Conservation (phyloP, 345 rosid species). For the Corchorus olitorius region DNA sequence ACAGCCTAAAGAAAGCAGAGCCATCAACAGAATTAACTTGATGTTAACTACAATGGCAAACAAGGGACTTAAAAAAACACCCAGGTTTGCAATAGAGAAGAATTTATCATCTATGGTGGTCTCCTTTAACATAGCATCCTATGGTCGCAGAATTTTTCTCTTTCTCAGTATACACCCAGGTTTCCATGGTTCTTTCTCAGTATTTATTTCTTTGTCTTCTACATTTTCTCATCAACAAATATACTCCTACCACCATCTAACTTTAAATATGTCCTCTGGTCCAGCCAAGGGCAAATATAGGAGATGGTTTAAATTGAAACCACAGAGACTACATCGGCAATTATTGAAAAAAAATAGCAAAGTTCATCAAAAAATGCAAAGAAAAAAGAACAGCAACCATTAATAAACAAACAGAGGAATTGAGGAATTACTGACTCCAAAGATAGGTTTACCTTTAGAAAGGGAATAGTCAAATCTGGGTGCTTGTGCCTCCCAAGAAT, state of each 20-base stretch:
- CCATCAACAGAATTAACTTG: neutral
- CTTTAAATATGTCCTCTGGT: neutral
- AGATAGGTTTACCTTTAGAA: constrained; percentile 66
- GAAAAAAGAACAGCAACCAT: neutral
- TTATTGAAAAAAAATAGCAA: neutral
- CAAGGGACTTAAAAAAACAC: neutral
- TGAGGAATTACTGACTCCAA: neutral
- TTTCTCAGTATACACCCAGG: too few relatives aligned
- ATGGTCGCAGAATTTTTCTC: too few relatives aligned
- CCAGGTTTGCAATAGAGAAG: constrained; percentile 1
- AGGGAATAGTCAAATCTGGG: constrained; percentile 81
- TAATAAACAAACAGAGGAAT: neutral
- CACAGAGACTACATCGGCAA: too few relatives aligned
- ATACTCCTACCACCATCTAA: neutral
- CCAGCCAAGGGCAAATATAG: neutral
- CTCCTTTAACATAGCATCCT: too few relatives aligned
- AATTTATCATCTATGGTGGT: too few relatives aligned
- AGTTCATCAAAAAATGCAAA: neutral
- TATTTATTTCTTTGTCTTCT: neutral
- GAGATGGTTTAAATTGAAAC: neutral
- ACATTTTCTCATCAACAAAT: neutral
- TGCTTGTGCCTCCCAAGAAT: constrained; percentile 91
- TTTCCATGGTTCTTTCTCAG: neutral
- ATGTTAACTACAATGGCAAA: constrained; percentile 2
- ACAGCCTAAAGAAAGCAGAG: constrained; percentile 60